phyloP scores from a whole-genome alignment of 352 stramenopile genomes.

The Globisporangium sylvaticum region DNA sequence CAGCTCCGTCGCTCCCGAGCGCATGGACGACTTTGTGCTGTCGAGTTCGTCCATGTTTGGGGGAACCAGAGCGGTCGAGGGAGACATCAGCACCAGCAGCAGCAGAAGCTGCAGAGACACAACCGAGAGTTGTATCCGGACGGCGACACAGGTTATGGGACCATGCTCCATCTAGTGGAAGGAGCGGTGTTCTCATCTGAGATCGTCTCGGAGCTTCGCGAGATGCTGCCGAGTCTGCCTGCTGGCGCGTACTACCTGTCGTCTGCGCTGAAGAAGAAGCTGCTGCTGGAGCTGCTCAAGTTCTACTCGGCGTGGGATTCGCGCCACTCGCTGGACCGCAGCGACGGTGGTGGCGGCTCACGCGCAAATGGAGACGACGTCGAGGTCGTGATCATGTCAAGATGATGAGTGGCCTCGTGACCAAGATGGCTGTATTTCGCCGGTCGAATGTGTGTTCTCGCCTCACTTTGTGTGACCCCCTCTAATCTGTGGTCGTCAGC shows the following conservation, averaged over 20 bases:
- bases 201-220: slow-evolving; percentile 46
- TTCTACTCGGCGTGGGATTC: slow-evolving; percentile 44
- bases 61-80: slow-evolving; percentile 4
- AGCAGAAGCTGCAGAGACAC: neutral
- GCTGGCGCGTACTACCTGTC: slow-evolving; percentile 50
- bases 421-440: too few species aligned
- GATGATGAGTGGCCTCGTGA: slow-evolving; percentile 11
- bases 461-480: too few species aligned
- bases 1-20: slow-evolving; percentile 19
- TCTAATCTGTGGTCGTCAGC: too few species aligned
- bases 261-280: slow-evolving; percentile 29
- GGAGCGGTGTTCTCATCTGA: slow-evolving; percentile 36
- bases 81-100: neutral
- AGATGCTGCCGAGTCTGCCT: slow-evolving; percentile 41
- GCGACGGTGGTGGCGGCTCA: neutral
- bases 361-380: slow-evolving; percentile 14
- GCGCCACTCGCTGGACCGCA: slow-evolving; percentile 1
- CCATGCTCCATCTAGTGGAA: slow-evolving; percentile 32
- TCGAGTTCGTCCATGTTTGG: slow-evolving; percentile 20
- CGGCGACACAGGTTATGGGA: neutral
- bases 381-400: slow-evolving; percentile 33
- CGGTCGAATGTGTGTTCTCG: too few species aligned
- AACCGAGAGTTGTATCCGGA: neutral
- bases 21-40: slow-evolving; percentile 42
- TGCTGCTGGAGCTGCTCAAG: slow-evolving; percentile 48